phyloP scores from a whole-genome alignment of 2,329 filamentous ascomycete genomes.

The Passalora sequoiae region DNA sequence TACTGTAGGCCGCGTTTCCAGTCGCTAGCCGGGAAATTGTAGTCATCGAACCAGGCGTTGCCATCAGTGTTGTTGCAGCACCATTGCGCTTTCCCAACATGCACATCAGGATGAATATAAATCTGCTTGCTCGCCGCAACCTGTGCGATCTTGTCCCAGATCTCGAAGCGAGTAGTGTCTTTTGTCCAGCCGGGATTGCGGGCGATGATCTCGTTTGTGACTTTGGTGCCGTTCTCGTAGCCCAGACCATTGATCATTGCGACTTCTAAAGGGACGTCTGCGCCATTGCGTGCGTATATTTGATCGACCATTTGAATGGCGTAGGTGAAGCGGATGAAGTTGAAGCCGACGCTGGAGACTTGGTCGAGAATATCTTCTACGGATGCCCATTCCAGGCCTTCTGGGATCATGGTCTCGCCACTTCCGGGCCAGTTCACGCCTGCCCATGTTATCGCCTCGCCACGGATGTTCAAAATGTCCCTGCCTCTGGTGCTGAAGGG shows the following conservation, averaged over 20 bases:
- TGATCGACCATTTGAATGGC: slow-evolving; percentile 42
- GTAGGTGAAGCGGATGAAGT: slow-evolving; percentile 37
- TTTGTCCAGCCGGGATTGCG: slow-evolving; percentile 37
- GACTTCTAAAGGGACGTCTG: slow-evolving; percentile 37
- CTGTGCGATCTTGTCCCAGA: slow-evolving; percentile 30
- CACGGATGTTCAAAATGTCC: slow-evolving; percentile 20
- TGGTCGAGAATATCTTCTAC: slow-evolving; percentile 28
- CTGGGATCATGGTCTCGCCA: slow-evolving; percentile 33
- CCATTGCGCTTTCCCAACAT: slow-evolving; percentile 56
- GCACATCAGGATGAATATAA: slow-evolving; percentile 58
- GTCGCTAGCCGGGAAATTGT: slow-evolving; percentile 22
- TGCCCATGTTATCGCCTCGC: slow-evolving; percentile 28
- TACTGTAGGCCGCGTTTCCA: slow-evolving; percentile 24
- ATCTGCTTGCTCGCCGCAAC: slow-evolving; percentile 41
- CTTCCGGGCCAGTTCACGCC: slow-evolving; percentile 34
- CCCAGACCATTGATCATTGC: slow-evolving; percentile 39
- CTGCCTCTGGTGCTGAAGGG: slow-evolving; percentile 33
- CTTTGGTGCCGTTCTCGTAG: slow-evolving; percentile 37
- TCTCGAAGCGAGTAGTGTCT: slow-evolving; percentile 38
- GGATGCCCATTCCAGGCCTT: slow-evolving; percentile 32
- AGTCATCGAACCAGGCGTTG: slow-evolving; percentile 53
- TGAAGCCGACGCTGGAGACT: slow-evolving; percentile 32
- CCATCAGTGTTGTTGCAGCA: slow-evolving; percentile 53
- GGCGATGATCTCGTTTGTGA: slow-evolving; percentile 35
- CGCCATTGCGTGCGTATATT: slow-evolving; percentile 37